Evolutionary conservation across 1,284 basidiomycete genomes (phyloP), one percentile per base, ranked within the genome.

Genomic region (Trametes pubescens): DNA sequence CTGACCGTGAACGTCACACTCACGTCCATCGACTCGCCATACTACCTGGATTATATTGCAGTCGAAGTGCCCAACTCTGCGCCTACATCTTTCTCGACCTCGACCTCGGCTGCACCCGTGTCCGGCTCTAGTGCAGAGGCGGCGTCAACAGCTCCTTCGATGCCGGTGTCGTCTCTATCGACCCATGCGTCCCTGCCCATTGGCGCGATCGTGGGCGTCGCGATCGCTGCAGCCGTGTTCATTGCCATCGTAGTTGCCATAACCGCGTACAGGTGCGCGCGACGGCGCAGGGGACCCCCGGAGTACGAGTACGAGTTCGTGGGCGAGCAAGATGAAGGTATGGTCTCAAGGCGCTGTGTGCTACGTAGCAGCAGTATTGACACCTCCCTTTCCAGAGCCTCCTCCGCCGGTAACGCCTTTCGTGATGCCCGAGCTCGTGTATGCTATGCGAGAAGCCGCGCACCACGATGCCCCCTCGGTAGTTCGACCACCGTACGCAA

Each of bases 1-100:
- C 55, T 65, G 24, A 46, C 32, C 16, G 54, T 65, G 37, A 65
- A 65, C 48, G 46, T 65, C 22, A 65, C 64, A 2, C 14, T 13
- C 32, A 47, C 64, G 4, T 54, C 40, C 11, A 13, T 29, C 1
- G 29, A 32, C 29, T 52, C 51, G 10, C 56, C 64, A 16, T 43
- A 18, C 40, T n/a, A 18, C 40, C 18, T 43, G 2, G 40, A 43
- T 16, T 43, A 43, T 16, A n/a, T 43, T n/a, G 40, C 18, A 3
- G 14, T 43, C 16, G 2, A n/a, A 16, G 40, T 7, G 14, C 18
- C 40, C 40, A 8, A 43, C 40, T n/a, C 40, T 3, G 6, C 40
- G 40, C 40, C 40, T 2, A 43, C 40, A 16, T 38, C 37, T 13
- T 5, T 16, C 11, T 38, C 37, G 37, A 38, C 11, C 4, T 38